phyloP scores from a whole-genome alignment of 768 basidiomycete species.

The Mycena epipterygia region DNA sequence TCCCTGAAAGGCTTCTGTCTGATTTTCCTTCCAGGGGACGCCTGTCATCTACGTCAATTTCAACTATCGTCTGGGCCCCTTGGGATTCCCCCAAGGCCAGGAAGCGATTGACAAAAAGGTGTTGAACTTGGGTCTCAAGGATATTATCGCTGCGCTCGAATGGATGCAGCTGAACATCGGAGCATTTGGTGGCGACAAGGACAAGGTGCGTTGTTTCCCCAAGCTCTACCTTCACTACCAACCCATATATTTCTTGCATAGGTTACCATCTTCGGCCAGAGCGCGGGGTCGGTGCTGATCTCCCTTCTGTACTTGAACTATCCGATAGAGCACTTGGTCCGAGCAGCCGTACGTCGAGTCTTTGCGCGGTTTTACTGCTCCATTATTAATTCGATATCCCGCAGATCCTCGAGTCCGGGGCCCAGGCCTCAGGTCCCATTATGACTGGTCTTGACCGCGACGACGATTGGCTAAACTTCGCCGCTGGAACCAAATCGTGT shows the following conservation, averaged over 20 bases:
- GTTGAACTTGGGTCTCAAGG: conserved; percentile 56
- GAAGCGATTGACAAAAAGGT: conserved; percentile 49
- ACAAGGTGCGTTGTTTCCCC: conserved; percentile 45
- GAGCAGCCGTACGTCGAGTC: conserved; percentile 50
- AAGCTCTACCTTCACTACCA: no score
- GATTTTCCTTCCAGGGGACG: conserved; percentile 19
- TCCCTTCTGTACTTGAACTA: conserved; percentile 36
- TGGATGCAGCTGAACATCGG: conserved; percentile 70
- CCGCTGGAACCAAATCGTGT: conserved; percentile 43
- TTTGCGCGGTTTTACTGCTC: background rate
- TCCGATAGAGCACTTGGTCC: conserved; percentile 40
- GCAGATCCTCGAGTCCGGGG: conserved; percentile 62
- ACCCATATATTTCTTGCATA: background rate
- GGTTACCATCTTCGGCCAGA: conserved; percentile 50
- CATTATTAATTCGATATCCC: background rate
- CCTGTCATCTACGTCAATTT: conserved; percentile 62
- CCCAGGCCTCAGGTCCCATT: conserved; percentile 43
- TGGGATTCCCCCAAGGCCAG: conserved; percentile 56
- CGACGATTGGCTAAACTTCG: conserved; percentile 49
- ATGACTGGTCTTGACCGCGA: conserved; percentile 43
- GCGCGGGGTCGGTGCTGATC: conserved; percentile 25
- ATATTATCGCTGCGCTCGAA: conserved; percentile 53
- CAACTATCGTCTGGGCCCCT: no score
- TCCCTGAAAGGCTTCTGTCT: background rate
- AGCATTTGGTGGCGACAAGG: conserved; percentile 67